Percentiles rank a stretch among this genome's conserved stretches.
phyloP scores from a whole-genome alignment of 768 basidiomycete species.

The Lentinus brumalis region DNA sequence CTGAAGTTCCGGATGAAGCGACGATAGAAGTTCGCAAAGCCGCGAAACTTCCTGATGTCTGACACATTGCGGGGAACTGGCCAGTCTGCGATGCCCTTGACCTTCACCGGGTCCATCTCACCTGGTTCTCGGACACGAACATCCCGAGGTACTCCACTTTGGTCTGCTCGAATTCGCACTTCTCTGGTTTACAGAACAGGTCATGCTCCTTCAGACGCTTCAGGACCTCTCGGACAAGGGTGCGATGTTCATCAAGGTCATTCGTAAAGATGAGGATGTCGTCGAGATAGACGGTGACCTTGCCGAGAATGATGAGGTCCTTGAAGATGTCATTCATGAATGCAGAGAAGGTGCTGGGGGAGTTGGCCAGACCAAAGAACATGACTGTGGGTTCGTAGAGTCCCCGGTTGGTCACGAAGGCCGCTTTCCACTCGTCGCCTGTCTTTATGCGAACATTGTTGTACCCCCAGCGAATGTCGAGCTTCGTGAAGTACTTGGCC shows the following conservation, averaged over 20 bases:
- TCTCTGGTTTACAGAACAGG: conserved; percentile 40
- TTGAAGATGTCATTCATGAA: no score
- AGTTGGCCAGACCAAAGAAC: no score
- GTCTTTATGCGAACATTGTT: no score
- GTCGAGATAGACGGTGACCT: no score
- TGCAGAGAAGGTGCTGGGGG: no score
- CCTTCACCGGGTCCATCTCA: conserved; percentile 37
- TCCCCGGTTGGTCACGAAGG: no score
- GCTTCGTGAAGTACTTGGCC: no score
- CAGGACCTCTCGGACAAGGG: conserved; percentile 28
- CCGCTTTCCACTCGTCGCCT: no score
- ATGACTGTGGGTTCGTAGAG: no score
- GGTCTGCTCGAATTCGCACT: conserved; percentile 34
- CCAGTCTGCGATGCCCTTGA: conserved; percentile 33
- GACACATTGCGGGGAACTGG: conserved; percentile 22
- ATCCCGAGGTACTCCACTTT: conserved; percentile 34
- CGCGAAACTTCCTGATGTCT: conserved; percentile 30
- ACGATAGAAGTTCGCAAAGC: conserved; percentile 35
- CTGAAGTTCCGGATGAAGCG: conserved; percentile 34
- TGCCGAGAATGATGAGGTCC: no score
- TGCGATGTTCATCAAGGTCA: conserved; percentile 17
- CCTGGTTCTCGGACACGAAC: conserved; percentile 27
- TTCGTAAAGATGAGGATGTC: no score
- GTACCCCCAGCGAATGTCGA: no score
- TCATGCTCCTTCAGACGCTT: conserved; percentile 30